Evolutionary conservation across 2,329 filamentous ascomycete species (phyloP).

Genomic region (Neurospora sp.): DNA sequence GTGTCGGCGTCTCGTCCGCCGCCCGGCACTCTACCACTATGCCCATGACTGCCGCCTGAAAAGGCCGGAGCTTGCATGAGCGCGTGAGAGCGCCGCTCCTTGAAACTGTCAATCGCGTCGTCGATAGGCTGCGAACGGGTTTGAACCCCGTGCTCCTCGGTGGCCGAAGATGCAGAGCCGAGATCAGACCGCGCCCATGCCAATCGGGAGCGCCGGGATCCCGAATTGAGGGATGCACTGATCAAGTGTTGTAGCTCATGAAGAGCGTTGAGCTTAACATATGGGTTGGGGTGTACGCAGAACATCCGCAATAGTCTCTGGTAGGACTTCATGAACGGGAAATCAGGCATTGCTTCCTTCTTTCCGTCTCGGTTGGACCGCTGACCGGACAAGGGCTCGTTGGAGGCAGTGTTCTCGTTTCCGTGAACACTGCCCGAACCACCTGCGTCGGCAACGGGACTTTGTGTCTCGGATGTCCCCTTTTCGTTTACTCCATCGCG

Average conservation of each 20-base stretch:
- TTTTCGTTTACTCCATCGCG: constrained; percentile 27
- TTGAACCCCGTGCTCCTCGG: constrained; percentile 16
- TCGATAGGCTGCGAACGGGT: constrained; percentile 40
- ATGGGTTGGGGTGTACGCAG: constrained; percentile 79
- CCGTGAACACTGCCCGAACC: constrained; percentile 22
- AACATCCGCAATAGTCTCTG: constrained; percentile 74
- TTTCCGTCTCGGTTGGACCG: constrained; percentile 16
- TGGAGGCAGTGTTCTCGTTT: constrained; percentile 32
- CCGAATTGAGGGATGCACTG: constrained; percentile 58
- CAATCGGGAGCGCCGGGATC: constrained; percentile 29
- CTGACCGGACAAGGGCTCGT: constrained; percentile 27
- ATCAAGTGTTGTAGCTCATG: constrained; percentile 78
- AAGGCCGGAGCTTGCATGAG: constrained; percentile 28
- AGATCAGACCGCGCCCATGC: constrained; percentile 25
- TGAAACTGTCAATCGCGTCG: constrained; percentile 59
- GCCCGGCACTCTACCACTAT: constrained; percentile 22
- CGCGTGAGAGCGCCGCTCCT: constrained; percentile 54
- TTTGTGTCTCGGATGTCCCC: constrained; percentile 17
- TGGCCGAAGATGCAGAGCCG: constrained; percentile 16
- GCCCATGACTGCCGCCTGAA: constrained; percentile 9
- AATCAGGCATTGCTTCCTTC: constrained; percentile 40
- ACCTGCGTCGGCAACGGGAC: constrained; percentile 26
- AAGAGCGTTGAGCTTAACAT: constrained; percentile 72
- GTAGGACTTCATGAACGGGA: constrained; percentile 75
- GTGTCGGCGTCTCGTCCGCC: constrained; percentile 36